Evolutionary conservation across 768 basidiomycete genomes (phyloP).

Genomic region (Lactarius akahatsu): DNA sequence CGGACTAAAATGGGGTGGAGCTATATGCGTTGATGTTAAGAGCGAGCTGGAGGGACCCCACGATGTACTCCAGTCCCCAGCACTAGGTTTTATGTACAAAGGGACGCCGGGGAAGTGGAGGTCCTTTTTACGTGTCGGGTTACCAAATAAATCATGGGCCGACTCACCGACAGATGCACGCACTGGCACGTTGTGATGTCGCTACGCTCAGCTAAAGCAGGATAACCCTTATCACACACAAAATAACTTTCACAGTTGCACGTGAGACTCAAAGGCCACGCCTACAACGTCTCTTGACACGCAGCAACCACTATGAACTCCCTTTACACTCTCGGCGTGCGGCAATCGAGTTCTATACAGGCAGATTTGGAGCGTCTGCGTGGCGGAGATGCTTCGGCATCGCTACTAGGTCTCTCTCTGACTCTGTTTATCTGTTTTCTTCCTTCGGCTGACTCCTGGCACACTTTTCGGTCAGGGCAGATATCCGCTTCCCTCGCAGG

Average conservation of each 20-base stretch:
- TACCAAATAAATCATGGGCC: conserved; percentile 9
- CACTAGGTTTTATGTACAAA: not conserved
- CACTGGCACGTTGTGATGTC: not conserved
- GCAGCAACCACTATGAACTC: conserved; percentile 70
- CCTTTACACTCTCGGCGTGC: conserved; percentile 88
- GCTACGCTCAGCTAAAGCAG: not conserved
- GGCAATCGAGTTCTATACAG: conserved; percentile 86
- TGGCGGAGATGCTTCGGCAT: conserved; percentile 75
- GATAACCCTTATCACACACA: not conserved
- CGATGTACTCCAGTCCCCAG: not conserved
- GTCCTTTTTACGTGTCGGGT: conserved; percentile 16
- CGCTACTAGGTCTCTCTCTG: conserved; percentile 70
- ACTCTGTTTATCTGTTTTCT: conserved; percentile 22
- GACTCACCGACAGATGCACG: not conserved
- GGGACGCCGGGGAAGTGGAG: not conserved
- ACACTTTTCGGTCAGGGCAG: conserved; percentile 63
- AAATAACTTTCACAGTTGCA: not conserved
- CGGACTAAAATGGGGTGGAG: not conserved
- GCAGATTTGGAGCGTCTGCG: conserved; percentile 83
- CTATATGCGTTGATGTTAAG: not conserved
- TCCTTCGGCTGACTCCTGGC: conserved; percentile 27
- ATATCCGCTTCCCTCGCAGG: conserved; percentile 97
- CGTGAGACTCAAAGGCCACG: not conserved
- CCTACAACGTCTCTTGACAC: not conserved
- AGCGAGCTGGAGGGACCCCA: not conserved